phyloP scores from a whole-genome alignment of 2,329 filamentous ascomycete species.

The Madurella fahalii region DNA sequence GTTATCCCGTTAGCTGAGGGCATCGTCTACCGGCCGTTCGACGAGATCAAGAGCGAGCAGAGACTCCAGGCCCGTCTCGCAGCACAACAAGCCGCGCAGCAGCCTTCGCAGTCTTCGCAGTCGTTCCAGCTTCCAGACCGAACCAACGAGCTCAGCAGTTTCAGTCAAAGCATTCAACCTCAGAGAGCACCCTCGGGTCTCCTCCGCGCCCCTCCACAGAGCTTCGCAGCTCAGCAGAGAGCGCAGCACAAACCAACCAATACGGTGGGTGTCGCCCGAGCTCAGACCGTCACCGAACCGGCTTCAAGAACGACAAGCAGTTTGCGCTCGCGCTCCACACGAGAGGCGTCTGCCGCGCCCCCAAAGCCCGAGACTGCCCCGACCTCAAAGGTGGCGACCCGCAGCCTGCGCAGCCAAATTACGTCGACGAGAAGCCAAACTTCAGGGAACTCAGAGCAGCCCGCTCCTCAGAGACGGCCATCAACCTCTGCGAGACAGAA shows the following conservation, averaged over 20 bases:
- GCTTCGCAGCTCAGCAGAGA: conserved; percentile 63
- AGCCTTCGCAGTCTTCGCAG: conserved; percentile 1
- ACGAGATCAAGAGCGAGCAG: conserved; percentile 56
- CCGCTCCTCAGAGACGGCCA: conserved; percentile 22
- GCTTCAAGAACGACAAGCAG: conserved; percentile 25
- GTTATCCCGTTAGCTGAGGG: conserved; percentile 58
- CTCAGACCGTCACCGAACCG: conserved; percentile 32
- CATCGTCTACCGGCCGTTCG: conserved; percentile 61
- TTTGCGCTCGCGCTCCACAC: conserved; percentile 14
- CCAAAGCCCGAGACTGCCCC: conserved; percentile 11
- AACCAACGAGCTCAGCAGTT: conserved; percentile 33
- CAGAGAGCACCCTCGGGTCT: conserved; percentile 40
- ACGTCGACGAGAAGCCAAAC: conserved; percentile 14
- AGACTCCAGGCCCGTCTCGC: conserved; percentile 31
- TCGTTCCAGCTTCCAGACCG: conserved; percentile 14
- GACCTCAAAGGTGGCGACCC: conserved; percentile 10
- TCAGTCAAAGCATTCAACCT: conserved; percentile 21
- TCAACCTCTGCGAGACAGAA: conserved; percentile 12
- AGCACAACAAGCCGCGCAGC: conserved; percentile 15
- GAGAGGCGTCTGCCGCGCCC: conserved; percentile 22
- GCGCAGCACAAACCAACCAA: conserved; percentile 48
- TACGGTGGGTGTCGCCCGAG: conserved; percentile 28
- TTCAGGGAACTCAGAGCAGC: conserved; percentile 3
- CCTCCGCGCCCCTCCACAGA: conserved; percentile 55
- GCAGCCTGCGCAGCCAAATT: conserved; percentile 23